A percentile compares a stretch with the other conserved stretches of the same genome.
Evolutionary conservation across 2,329 filamentous ascomycete genomes (phyloP).

Genomic region (Ophiostoma australiae): DNA sequence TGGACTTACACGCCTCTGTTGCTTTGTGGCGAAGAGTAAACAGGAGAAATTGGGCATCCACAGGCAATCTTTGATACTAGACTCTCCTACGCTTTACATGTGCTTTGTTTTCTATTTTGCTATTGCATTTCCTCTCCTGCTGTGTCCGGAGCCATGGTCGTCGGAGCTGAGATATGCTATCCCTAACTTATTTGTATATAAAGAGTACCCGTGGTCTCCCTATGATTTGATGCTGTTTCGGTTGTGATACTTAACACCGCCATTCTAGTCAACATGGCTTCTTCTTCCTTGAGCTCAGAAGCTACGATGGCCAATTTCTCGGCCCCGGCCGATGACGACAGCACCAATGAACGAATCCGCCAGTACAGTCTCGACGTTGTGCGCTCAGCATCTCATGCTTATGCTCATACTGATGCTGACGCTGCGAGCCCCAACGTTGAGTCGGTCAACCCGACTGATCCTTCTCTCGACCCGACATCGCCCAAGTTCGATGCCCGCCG

Average conservation of each 20-base stretch:
- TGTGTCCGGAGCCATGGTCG: background rate
- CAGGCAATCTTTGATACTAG: background rate
- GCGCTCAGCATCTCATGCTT: constrained; percentile 20
- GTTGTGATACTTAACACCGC: background rate
- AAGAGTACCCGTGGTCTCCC: background rate
- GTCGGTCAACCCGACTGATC: constrained; percentile 16
- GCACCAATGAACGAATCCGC: constrained; percentile 18
- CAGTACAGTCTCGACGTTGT: constrained; percentile 27
- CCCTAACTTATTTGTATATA: background rate
- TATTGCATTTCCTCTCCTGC: background rate
- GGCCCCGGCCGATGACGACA: background rate
- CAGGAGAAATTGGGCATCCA: background rate
- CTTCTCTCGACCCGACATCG: constrained; percentile 41
- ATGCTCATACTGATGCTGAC: constrained; percentile 15
- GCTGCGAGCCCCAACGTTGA: background rate
- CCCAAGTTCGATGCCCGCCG: constrained; percentile 42
- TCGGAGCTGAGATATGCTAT: background rate
- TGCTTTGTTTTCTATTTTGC: background rate
- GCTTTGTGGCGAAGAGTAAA: background rate
- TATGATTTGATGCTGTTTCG: background rate
- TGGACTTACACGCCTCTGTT: background rate
- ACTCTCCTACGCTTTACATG: background rate
- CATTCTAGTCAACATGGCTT: background rate
- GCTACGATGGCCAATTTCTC: background rate
- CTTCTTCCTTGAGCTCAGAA: constrained; percentile 11